A percentile compares a stretch with the other conserved stretches of the same genome.
Evolutionary conservation across 2,329 filamentous ascomycete genomes (phyloP).

Genomic region (Penicillium sp.): DNA sequence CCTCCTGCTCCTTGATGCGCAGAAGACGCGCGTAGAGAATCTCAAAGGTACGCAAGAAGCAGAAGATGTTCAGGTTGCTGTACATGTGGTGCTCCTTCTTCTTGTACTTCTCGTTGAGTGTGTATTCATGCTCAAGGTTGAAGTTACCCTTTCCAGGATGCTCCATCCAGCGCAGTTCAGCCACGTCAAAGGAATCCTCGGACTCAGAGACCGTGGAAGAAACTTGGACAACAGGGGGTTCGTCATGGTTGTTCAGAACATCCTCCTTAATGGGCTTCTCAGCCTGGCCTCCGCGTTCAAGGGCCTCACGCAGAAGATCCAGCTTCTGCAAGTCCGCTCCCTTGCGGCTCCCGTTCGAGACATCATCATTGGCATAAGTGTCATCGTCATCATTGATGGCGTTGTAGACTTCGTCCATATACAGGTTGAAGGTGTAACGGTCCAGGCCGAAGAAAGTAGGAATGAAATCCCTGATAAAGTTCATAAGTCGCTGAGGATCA

Average conservation of each 20-base stretch:
- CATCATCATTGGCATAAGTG: constrained; percentile 75
- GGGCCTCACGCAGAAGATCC: constrained; percentile 75
- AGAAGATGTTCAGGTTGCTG: constrained; percentile 85
- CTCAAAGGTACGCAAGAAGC: constrained; percentile 92
- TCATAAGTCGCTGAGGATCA: constrained; percentile 71
- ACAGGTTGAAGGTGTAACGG: constrained; percentile 66
- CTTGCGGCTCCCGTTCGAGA: constrained; percentile 67
- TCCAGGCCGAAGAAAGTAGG: constrained; percentile 74
- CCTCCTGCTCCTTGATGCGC: constrained; percentile 77
- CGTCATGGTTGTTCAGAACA: constrained; percentile 77
- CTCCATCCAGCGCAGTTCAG: constrained; percentile 59
- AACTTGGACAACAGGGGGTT: constrained; percentile 70
- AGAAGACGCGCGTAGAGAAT: constrained; percentile 82
- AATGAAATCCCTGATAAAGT: constrained; percentile 75
- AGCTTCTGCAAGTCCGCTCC: constrained; percentile 67
- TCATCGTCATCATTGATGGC: constrained; percentile 73
- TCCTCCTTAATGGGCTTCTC: constrained; percentile 77
- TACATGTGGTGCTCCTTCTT: constrained; percentile 86
- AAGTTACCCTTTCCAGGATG: constrained; percentile 58
- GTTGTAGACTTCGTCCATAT: constrained; percentile 67
- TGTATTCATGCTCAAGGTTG: constrained; percentile 64
- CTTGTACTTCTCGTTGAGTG: constrained; percentile 74
- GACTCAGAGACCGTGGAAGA: constrained; percentile 45
- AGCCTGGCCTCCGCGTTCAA: constrained; percentile 66
- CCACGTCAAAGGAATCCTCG: constrained; percentile 56